These are phyloP conservation scores for Candida hispaniensis DNA, from an alignment of 805 yeast species.

Conservation along the genomic window DNA sequence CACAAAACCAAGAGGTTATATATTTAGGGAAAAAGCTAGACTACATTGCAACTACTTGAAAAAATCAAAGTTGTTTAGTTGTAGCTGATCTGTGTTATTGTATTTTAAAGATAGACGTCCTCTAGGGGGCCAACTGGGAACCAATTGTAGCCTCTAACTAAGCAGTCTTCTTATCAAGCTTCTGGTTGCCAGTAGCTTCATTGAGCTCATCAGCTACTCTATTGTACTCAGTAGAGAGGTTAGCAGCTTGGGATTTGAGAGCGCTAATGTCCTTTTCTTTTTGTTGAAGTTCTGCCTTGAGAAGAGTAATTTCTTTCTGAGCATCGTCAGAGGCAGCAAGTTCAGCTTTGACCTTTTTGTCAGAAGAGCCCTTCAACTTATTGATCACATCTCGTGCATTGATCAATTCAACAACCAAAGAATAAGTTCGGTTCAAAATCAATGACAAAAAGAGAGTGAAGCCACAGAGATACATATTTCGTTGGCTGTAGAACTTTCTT, in stretches of 20 bases:
- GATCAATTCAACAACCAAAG: slow-evolving; percentile 21
- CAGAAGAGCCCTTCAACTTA: slow-evolving; percentile 27
- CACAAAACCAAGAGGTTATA: too few relatives aligned
- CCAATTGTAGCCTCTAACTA: too few relatives aligned
- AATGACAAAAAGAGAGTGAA: slow-evolving; percentile 84
- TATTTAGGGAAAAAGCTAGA: not conserved
- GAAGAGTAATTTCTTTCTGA: slow-evolving; percentile 32
- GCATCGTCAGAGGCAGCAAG: slow-evolving; percentile 26
- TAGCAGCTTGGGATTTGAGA: slow-evolving; percentile 62
- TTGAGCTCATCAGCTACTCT: slow-evolving; percentile 32
- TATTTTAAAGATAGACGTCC: too few relatives aligned
- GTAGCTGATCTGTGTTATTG: too few relatives aligned
- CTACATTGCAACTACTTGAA: not conserved
- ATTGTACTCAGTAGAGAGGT: slow-evolving; percentile 56
- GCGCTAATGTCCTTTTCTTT: slow-evolving; percentile 56
- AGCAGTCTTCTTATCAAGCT: slow-evolving; percentile 26
- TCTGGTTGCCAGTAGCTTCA: slow-evolving; percentile 22
- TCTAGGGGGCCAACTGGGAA: too few relatives aligned
- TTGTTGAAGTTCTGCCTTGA: slow-evolving; percentile 42
- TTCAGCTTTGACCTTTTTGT: slow-evolving; percentile 20
- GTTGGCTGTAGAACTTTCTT: slow-evolving; percentile 81
- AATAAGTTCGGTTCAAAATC: slow-evolving; percentile 72
- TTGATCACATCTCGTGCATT: slow-evolving; percentile 47
- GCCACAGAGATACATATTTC: slow-evolving; percentile 93
- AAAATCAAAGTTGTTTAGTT: not conserved